A percentile compares a stretch with the other conserved stretches of the same genome.
Conservation (phyloP, 2,329 filamentous ascomycete genomes). For the Stachybotrys echinatus region DNA sequence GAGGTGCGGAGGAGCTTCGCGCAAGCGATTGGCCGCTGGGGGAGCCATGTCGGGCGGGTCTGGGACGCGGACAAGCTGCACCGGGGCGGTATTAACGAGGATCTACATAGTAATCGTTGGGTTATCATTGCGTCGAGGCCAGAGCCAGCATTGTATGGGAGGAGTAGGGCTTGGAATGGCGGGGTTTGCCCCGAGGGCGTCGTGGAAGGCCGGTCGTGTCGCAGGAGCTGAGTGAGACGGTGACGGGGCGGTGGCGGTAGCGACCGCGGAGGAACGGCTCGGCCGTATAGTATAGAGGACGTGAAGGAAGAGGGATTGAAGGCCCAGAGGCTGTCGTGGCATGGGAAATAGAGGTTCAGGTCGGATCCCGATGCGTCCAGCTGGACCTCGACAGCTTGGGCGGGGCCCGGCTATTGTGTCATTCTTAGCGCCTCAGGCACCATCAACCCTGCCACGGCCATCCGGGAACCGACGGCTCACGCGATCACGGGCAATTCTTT, state of each 20-base stretch:
- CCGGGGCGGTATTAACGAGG: conserved; percentile 24
- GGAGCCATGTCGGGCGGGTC: conserved; percentile 21
- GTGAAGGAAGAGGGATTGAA: too few relatives aligned
- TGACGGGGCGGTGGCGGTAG: too few relatives aligned
- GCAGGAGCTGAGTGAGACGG: too few relatives aligned
- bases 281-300: too few relatives aligned
- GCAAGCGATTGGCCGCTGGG: conserved; percentile 17
- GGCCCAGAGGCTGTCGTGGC: too few relatives aligned
- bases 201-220: too few relatives aligned
- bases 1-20: conserved; percentile 25
- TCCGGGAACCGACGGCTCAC: background rate
- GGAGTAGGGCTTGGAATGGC: background rate
- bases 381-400: background rate
- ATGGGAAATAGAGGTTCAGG: background rate
- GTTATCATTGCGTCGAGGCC: conserved; percentile 25
- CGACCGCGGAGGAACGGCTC: too few relatives aligned
- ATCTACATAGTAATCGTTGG: conserved; percentile 26
- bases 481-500: too few relatives aligned
- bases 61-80: conserved; percentile 18
- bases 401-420: background rate
- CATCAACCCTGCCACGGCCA: background rate
- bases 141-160: conserved; percentile 16
- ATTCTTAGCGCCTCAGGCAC: conserved; percentile 2
- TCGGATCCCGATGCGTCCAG: background rate
- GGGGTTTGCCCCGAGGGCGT: background rate